These are phyloP conservation scores for Camelina neglecta DNA, from an alignment of 345 rosid species.

Conservation along the genomic window DNA sequence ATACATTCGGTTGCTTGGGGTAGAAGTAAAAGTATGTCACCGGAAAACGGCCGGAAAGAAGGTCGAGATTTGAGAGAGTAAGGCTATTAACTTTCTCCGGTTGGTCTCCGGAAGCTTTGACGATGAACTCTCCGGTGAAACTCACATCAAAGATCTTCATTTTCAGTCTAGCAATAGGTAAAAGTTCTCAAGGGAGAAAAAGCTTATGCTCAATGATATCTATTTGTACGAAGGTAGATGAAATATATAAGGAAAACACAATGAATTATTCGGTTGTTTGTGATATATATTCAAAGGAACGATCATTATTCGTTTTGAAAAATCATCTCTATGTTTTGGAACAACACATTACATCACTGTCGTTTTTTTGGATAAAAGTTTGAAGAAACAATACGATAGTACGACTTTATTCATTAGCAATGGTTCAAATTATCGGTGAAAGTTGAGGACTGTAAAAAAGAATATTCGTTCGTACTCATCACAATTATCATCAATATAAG, in stretches of 20 bases:
- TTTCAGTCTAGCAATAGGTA: slow-evolving; percentile 10
- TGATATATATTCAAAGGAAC: slow-evolving; percentile 33
- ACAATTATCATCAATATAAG: slow-evolving; percentile 21
- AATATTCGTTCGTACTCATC: slow-evolving; percentile 42
- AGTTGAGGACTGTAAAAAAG: slow-evolving; percentile 14
- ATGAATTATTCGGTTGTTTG: slow-evolving; percentile 17
- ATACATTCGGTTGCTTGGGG: slow-evolving; percentile 35
- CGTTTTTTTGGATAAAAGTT: slow-evolving; percentile 23
- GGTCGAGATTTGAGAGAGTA: slow-evolving; percentile 80
- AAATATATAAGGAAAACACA: background rate
- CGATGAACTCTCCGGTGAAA: slow-evolving; percentile 47
- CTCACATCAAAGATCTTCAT: slow-evolving; percentile 49
- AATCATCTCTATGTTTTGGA: slow-evolving; percentile 15
- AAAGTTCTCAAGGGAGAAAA: background rate
- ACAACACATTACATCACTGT: slow-evolving; percentile 42
- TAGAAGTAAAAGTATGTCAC: slow-evolving; percentile 83
- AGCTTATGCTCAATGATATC: background rate
- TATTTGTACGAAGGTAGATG: slow-evolving; percentile 16
- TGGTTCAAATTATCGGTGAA: slow-evolving; percentile 31
- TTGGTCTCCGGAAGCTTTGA: slow-evolving; percentile 54
- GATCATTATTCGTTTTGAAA: slow-evolving; percentile 35
- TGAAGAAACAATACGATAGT: slow-evolving; percentile 15
- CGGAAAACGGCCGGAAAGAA: slow-evolving; percentile 86
- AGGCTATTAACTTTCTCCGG: slow-evolving; percentile 43
- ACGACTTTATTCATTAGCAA: slow-evolving; percentile 37